Base-by-base conservation (phyloP, 2,329 filamentous ascomycete species). In the Botryotinia convoluta region DNA sequence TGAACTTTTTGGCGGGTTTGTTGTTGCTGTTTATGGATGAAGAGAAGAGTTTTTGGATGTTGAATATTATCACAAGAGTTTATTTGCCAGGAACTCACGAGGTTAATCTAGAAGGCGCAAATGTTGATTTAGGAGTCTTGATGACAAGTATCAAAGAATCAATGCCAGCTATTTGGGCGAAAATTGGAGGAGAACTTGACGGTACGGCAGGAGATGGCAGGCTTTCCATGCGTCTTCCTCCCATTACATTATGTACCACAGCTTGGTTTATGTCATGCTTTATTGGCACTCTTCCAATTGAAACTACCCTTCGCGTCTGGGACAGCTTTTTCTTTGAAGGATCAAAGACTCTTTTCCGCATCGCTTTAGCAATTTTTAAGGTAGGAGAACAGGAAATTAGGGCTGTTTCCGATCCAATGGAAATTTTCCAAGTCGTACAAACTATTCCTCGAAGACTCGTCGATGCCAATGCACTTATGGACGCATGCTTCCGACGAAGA, bases 201-300 rank as follows among this genome's bases (percentile, higher is more conserved):
- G 78, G 79, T 22, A 74, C 77, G 26, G 74, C 76, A 65, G 76
- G 75, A 16, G 69, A 78, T 74, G 76, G 74, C 18, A 77, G 72
- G 64, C 81, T 83, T 26, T 83, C 84, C 4, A 79, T 80, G 74
- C 88, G 92, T 7, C 87, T 98, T 18, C 95, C 95, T 0, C 95
- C 95, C 20, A 95, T 98, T 77, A 96, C 93, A 0, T 87, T 98
- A 8, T 97, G 94, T 77, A 94, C 96, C 82, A 97, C 95, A 16
- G 93, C 95, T 6, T 98, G 95, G 95, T 97, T 98, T 82, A 98
- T 98, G 95, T 97, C 93, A 67, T 93, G 96, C 78, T 98, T 96
- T 82, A 96, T 98, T 75, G 94, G 95, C 71, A 97, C 93, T 0
- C 85, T 98, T 29, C 95, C 95, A 2, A 94, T 97, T 75, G 95